phyloP scores from a whole-genome alignment of 164 flowering plant species.

The Umbilicus rupestris region DNA sequence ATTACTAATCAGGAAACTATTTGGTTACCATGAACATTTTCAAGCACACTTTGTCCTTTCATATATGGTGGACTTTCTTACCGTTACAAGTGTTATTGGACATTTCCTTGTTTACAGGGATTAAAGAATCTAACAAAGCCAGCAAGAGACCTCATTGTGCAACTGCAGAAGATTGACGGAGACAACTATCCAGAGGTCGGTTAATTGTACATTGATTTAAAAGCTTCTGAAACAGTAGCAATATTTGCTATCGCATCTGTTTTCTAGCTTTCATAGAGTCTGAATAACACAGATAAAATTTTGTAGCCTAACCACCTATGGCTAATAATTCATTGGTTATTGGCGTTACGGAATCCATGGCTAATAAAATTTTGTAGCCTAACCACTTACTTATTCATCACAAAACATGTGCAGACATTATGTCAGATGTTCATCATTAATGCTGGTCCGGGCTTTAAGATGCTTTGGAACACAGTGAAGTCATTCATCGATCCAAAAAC shows the following conservation, averaged over 20 bases:
- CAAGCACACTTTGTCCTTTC: not conserved
- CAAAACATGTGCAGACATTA: slow-evolving; percentile 3
- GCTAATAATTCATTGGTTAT: not conserved
- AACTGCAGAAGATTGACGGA: slow-evolving; percentile 11
- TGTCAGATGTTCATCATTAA: slow-evolving; percentile 7
- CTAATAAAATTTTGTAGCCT: not conserved
- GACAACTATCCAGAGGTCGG: slow-evolving; percentile 9
- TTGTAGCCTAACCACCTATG: not conserved
- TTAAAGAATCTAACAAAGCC: slow-evolving; percentile 7
- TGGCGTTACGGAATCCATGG: not conserved
- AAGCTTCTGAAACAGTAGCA: no score
- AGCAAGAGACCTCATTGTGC: slow-evolving; percentile 9
- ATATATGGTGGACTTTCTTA: not conserved
- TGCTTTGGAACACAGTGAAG: slow-evolving; percentile 9
- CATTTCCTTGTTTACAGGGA: not conserved
- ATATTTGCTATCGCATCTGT: not conserved
- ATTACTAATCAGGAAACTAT: slow-evolving; percentile 9
- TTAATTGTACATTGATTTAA: no score
- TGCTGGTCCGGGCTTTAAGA: slow-evolving; percentile 10
- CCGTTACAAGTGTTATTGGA: not conserved
- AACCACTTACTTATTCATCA: not conserved
- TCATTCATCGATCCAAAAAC: slow-evolving; percentile 10
- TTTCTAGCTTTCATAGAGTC: not conserved
- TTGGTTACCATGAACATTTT: no score
- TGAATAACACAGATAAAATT: not conserved